Evolutionary conservation across 2,329 filamentous ascomycete species (phyloP).

Genomic region (Chalara sp.): DNA sequence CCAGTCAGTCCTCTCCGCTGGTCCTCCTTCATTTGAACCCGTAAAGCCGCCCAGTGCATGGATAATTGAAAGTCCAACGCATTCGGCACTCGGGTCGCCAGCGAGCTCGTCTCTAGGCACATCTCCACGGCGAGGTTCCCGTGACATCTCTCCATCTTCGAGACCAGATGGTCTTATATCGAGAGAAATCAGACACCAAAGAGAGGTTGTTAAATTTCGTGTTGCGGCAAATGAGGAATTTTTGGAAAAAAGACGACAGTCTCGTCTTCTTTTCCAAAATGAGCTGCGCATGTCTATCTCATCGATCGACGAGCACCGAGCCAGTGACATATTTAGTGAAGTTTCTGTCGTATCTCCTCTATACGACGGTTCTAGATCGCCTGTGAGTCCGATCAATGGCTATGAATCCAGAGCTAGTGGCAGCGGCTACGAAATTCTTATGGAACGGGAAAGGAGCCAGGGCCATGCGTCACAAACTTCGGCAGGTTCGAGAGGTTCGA

Average conservation of each 20-base stretch:
- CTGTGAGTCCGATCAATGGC: constrained; percentile 16
- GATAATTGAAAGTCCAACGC: constrained; percentile 12
- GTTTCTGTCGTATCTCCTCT: constrained; percentile 7
- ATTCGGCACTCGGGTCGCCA: constrained; percentile 9
- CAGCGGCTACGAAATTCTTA: constrained; percentile 18
- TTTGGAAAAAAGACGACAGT: constrained; percentile 18
- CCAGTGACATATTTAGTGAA: constrained; percentile 6
- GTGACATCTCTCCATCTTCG: constrained; percentile 15
- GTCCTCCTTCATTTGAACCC: constrained; percentile 7
- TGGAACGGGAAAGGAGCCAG: constrained; percentile 20
- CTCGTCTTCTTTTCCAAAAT: constrained; percentile 18
- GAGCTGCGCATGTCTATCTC: constrained; percentile 17
- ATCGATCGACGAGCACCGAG: constrained; percentile 17
- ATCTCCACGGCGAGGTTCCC: constrained; percentile 4
- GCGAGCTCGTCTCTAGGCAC: constrained; percentile 3
- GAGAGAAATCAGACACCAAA: constrained; percentile 15
- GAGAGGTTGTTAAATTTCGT: constrained; percentile 17
- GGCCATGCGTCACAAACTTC: constrained; percentile 6
- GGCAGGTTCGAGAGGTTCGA: constrained; percentile 15
- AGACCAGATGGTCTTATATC: constrained; percentile 1
- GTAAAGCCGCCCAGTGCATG: constrained; percentile 16
- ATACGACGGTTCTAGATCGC: constrained; percentile 3
- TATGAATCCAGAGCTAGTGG: constrained; percentile 16
- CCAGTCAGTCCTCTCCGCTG: not conserved
- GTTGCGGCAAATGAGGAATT: constrained; percentile 23